A percentile compares a stretch with the other conserved stretches of the same genome.
Evolutionary conservation across 352 stramenopile genomes (phyloP).

Genomic region (Thalassiosira exigua): DNA sequence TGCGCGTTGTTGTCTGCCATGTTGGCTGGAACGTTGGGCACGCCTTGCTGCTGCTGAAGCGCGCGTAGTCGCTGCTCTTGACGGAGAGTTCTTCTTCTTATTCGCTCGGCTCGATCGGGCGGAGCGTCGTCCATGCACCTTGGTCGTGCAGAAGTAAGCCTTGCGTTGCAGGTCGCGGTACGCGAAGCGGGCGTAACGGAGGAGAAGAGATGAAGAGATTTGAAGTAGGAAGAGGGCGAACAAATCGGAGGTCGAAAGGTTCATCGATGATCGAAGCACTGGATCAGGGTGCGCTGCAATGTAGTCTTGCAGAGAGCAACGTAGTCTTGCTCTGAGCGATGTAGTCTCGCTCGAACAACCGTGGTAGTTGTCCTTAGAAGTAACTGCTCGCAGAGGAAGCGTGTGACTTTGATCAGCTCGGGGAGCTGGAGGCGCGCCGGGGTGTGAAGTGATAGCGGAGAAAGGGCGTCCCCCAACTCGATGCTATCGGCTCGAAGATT

Average conservation of each 20-base stretch:
- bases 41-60: too few species aligned
- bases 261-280: not conserved
- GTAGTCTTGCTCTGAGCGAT: too few species aligned
- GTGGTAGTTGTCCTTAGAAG: not conserved
- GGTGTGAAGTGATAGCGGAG: not conserved
- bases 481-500: not conserved
- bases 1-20: constrained; percentile 7
- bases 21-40: too few species aligned
- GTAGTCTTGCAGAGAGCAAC: not conserved
- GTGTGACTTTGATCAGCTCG: not conserved
- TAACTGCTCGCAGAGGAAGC: constrained; percentile 1
- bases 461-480: too few species aligned
- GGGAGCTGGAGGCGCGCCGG: not conserved
- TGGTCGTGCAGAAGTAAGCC: too few species aligned
- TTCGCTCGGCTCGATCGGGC: too few species aligned
- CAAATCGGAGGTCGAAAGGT: not conserved
- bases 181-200: too few species aligned
- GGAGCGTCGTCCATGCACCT: too few species aligned
- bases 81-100: too few species aligned
- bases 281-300: not conserved
- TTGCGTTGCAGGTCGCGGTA: too few species aligned
- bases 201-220: too few species aligned
- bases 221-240: not conserved
- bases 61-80: too few species aligned
- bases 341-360: not conserved